Evolutionary conservation across 352 stramenopile genomes (phyloP), one percentile per base, ranked within the genome.

Genomic region (Globisporangium nunn): DNA sequence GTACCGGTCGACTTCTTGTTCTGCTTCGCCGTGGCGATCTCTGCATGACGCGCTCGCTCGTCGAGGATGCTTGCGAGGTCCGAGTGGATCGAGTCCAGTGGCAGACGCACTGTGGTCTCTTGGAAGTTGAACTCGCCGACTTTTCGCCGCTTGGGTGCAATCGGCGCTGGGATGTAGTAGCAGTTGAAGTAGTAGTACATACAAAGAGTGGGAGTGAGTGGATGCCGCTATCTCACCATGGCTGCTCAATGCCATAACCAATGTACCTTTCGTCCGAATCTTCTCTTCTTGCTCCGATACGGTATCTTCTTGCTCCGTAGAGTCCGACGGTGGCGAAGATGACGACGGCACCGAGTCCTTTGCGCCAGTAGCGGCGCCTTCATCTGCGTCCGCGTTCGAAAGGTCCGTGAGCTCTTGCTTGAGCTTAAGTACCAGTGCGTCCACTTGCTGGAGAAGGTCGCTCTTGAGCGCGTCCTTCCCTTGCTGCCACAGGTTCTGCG

Each of bases 401-500:
- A 88, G 57, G n/a, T 56, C 59, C 41, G 65, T 62, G 50, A 93
- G 66, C 55, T 91, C 76, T 11, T 50, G 39, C 46, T 76, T 66
- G 4, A 91, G 66, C 54, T 76, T 81, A 2, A 28, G 35, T 52
- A 78, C 64, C 40, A 93, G 61, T 33, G 52, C 56, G 55, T 89
- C 68, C 45, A 81, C 52, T 49, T 76, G 71, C 15, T 8, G 40
- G 31, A 88, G 64, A 63, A 91, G 68, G 29, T 78, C 64, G 3
- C 68, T 59, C 66, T 90, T 84, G 28, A 90, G 57, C 45, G 62
- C 62, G 29, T 78, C 64, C 50, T 87, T 82, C 29, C 70, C 76
- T 50, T 87, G 70, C 54, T 85, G 47, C 70, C 74, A 91, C 39
- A 93, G 62, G 58, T 93, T 69, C 31, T 88, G 62, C 0, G 80